Base-by-base conservation (phyloP, 2,329 filamentous ascomycete species). In the Exserohilum turcica region DNA sequence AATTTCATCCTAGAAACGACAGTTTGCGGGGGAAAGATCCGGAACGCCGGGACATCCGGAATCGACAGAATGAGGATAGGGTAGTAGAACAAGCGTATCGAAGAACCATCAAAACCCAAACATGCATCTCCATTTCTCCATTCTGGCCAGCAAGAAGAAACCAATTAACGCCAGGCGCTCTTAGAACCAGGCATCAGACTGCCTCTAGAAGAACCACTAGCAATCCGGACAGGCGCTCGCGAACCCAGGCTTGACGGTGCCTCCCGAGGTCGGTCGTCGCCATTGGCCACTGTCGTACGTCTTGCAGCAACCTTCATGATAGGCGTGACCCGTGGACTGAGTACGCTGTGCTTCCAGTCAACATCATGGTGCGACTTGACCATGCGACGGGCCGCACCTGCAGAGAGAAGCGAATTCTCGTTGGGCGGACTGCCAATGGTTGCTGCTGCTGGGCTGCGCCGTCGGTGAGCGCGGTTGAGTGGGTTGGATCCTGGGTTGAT, bases 371-470 rank as follows among this genome's bases (percentile, higher is more conserved):
- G 82, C 42, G 79, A 82, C 66, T 82, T 85, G 33, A 86, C 83
- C 84, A 89, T 88, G 12, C 87, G 79, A 37, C 87, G 79, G 21
- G 86, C 86, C 57, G 88, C 86, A 48, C 82, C 81, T 19, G 86
- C 84, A 0, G 84, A 87, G 71, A 89, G 88, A 71, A 87, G 78
- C 6, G 77, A 76, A 52, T 82, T 83, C 60, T 85, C 82, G 46
- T 77, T 81, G 1, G 84, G 82, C 12, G 84, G 82, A 48, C 80
- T 83, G 48, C 78, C 73, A 39, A 50, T 31, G 16, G 79, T 73
- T 6, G 63, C 67, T 27, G 65, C 70, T 37, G 80, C 82, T 6
- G 83, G 84, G 57, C 83, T 85, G 54, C 84, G 81, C 42, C 83
- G 76, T 56, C 83, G 78, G 61, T 85, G 68, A 19, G 75, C 65